Conservation (phyloP, 208 protist species). For the Trypanosoma mega region DNA sequence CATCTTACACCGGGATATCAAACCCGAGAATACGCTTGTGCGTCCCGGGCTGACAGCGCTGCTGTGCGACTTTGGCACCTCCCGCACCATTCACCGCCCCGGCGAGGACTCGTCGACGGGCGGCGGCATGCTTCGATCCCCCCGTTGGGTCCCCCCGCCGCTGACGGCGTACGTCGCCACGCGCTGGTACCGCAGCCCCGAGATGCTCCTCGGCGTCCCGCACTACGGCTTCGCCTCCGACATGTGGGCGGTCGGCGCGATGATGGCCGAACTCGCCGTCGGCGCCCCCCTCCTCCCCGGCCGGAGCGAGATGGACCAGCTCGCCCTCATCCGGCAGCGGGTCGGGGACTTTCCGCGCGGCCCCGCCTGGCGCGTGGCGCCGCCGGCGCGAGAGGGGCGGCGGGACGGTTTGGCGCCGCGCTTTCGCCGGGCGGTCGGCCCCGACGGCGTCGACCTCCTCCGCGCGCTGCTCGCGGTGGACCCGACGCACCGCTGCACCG, state of each 20-base stretch:
- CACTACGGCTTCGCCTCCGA: constrained; percentile 82
- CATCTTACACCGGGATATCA: constrained; percentile 92
- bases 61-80: constrained; percentile 93
- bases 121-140: constrained; percentile 9
- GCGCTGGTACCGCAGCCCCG: constrained; percentile 92
- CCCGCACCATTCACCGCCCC: constrained; percentile 36
- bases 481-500: constrained; percentile 45
- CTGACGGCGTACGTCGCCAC: constrained; percentile 93
- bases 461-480: constrained; percentile 48
- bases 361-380: too few relatives aligned
- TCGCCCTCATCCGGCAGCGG: constrained; percentile 76
- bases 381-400: too few relatives aligned
- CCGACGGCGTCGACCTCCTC: constrained; percentile 59
- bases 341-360: constrained; percentile 70
- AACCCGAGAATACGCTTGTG: constrained; percentile 92
- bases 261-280: constrained; percentile 87
- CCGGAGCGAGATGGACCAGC: constrained; percentile 83
- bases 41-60: constrained; percentile 45
- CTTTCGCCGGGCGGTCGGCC: constrained; percentile 35
- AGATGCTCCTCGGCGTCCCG: constrained; percentile 86
- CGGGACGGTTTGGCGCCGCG: constrained; percentile 34
- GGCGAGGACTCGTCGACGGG: neutral
- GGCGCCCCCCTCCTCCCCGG: constrained; percentile 86
- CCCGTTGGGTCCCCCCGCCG: neutral
- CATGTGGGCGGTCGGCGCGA: constrained; percentile 90